Conservation (phyloP, 495 filamentous ascomycete genomes). For the Aspergillus kassunensis region DNA sequence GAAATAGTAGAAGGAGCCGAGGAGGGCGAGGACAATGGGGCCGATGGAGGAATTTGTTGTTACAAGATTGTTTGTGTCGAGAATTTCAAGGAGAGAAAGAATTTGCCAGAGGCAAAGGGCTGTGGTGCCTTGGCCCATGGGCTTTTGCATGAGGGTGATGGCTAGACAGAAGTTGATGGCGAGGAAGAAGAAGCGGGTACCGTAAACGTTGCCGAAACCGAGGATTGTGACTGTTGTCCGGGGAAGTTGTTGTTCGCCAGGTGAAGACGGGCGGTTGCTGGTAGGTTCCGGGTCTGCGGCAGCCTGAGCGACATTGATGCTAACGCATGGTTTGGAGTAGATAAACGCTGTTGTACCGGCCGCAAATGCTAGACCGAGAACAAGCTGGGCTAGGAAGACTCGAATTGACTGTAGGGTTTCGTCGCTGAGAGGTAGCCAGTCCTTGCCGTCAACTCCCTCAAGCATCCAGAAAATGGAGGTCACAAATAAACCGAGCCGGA, state of each 20-base stretch:
- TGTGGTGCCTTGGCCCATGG: slow-evolving; percentile 85
- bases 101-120: slow-evolving; percentile 79
- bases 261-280: slow-evolving; percentile 26
- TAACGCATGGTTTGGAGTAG: slow-evolving; percentile 72
- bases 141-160: slow-evolving; percentile 81
- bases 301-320: slow-evolving; percentile 44
- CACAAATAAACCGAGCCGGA: slow-evolving; percentile 72
- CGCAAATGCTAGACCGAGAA: slow-evolving; percentile 63
- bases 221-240: slow-evolving; percentile 69
- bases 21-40: slow-evolving; percentile 74
- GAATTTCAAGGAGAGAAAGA: slow-evolving; percentile 79
- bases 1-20: slow-evolving; percentile 94
- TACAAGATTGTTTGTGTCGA: slow-evolving; percentile 70
- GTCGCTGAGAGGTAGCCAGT: slow-evolving; percentile 67
- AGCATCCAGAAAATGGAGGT: slow-evolving; percentile 82
- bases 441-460: slow-evolving; percentile 84
- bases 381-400: slow-evolving; percentile 67
- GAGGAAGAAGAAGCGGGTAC: slow-evolving; percentile 84
- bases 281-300: slow-evolving; percentile 20
- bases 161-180: slow-evolving; percentile 70
- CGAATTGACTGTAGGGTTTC: slow-evolving; percentile 69
- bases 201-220: slow-evolving; percentile 88
- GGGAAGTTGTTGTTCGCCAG: slow-evolving; percentile 31
- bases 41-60: slow-evolving; percentile 65
- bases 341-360: slow-evolving; percentile 67